Evolutionary conservation across 2,329 filamentous ascomycete species (phyloP).

Genomic region (Fusarium continuum): DNA sequence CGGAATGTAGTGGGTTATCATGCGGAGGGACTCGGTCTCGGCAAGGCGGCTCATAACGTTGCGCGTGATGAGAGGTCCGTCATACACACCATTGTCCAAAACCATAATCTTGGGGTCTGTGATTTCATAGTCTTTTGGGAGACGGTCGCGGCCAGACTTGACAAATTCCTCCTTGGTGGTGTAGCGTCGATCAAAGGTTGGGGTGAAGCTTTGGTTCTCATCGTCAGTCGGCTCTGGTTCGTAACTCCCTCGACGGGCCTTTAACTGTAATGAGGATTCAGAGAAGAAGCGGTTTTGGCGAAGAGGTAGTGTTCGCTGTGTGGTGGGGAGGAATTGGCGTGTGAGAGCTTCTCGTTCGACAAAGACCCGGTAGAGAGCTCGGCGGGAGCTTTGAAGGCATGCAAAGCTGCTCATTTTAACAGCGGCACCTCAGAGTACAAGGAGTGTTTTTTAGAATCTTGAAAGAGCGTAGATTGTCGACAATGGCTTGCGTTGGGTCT

Average conservation of each 20-base stretch:
- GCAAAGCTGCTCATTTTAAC: slow-evolving; percentile 50
- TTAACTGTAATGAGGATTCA: slow-evolving; percentile 9
- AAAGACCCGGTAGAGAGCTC: slow-evolving; percentile 59
- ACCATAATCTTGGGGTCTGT: slow-evolving; percentile 54
- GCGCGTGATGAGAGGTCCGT: slow-evolving; percentile 51
- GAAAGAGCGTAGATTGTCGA: slow-evolving; percentile 5
- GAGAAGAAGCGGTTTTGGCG: slow-evolving; percentile 32
- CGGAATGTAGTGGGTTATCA: slow-evolving; percentile 52
- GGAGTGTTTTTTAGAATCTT: neutral
- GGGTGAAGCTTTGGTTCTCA: slow-evolving; percentile 39
- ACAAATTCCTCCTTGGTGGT: slow-evolving; percentile 48
- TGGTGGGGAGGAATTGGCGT: slow-evolving; percentile 30
- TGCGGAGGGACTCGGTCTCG: slow-evolving; percentile 52
- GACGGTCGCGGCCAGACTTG: slow-evolving; percentile 49
- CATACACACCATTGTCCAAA: slow-evolving; percentile 51
- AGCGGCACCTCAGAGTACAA: neutral
- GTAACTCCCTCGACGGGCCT: neutral
- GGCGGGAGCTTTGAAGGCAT: slow-evolving; percentile 56
- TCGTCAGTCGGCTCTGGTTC: neutral
- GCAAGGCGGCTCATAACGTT: slow-evolving; percentile 55
- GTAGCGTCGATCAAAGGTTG: slow-evolving; percentile 47
- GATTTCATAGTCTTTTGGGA: slow-evolving; percentile 58
- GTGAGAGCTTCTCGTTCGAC: slow-evolving; percentile 46
- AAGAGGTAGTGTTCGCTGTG: slow-evolving; percentile 1
- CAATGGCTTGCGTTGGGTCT: slow-evolving; percentile 27